Evolutionary conservation across 495 filamentous ascomycete species (phyloP).

Genomic region (Penicillium silybi): DNA sequence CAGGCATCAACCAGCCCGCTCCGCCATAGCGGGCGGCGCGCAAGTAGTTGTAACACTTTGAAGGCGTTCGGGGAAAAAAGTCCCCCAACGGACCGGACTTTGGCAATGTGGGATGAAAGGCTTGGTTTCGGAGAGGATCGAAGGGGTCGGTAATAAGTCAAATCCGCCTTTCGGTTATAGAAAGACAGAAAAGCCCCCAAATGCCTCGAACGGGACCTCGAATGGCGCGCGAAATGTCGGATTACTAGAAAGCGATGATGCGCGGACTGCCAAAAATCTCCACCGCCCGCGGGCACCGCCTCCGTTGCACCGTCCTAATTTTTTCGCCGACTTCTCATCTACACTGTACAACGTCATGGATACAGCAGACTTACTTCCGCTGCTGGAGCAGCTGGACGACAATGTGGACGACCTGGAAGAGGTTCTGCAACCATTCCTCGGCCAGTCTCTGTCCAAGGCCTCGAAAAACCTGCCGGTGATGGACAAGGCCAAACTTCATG

Average conservation of each 20-base stretch:
- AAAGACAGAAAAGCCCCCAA: background rate
- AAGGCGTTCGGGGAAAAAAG: constrained; percentile 11
- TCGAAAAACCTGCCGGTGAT: constrained; percentile 80
- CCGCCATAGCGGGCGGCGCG: constrained; percentile 38
- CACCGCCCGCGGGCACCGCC: constrained; percentile 24
- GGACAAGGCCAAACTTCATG: constrained; percentile 90
- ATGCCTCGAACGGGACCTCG: background rate
- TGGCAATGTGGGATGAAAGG: background rate
- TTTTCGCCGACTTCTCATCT: constrained; percentile 15
- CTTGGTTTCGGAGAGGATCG: background rate
- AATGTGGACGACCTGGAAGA: constrained; percentile 74
- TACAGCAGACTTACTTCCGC: constrained; percentile 37
- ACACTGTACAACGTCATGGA: constrained; percentile 34
- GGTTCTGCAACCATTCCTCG: constrained; percentile 63
- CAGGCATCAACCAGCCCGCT: constrained; percentile 20
- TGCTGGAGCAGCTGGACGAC: constrained; percentile 69
- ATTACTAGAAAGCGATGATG: background rate
- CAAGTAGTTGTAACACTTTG: constrained; percentile 37
- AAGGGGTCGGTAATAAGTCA: background rate
- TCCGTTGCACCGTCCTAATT: constrained; percentile 16
- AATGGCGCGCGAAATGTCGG: background rate
- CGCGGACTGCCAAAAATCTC: constrained; percentile 11
- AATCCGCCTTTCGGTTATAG: background rate
- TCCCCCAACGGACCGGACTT: constrained; percentile 1
- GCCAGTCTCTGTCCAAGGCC: constrained; percentile 56